Conservation (phyloP, 345 rosid genomes). For the Orychophragmus violaceus region DNA sequence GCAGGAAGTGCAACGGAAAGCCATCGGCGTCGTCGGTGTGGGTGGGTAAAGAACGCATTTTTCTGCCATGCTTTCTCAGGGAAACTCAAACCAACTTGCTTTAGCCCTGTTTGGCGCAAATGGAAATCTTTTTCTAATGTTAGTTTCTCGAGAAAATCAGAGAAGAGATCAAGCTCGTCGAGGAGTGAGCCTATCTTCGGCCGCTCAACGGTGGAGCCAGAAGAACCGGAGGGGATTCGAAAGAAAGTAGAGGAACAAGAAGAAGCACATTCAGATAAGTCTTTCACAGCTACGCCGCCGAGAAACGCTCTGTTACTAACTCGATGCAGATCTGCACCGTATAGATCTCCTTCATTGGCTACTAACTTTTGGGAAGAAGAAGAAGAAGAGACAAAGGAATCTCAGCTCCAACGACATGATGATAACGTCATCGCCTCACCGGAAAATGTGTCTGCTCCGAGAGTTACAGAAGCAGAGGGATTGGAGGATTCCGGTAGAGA, state of each 20-base stretch:
- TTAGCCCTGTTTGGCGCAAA: slow-evolving; percentile 43
- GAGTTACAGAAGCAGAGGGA: slow-evolving; percentile 30
- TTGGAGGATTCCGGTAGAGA: slow-evolving; percentile 25
- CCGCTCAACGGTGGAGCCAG: slow-evolving; percentile 26
- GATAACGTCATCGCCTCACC: slow-evolving; percentile 25
- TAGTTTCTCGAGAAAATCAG: slow-evolving; percentile 30
- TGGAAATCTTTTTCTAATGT: slow-evolving; percentile 39
- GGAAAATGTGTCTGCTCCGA: slow-evolving; percentile 23
- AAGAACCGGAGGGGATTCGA: slow-evolving; percentile 1
- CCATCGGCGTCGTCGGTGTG: slow-evolving; percentile 30
- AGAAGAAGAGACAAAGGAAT: slow-evolving; percentile 15
- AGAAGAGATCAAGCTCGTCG: slow-evolving; percentile 28
- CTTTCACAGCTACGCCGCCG: slow-evolving; percentile 47
- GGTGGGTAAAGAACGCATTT: slow-evolving; percentile 39
- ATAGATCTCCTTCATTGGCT: slow-evolving; percentile 67
- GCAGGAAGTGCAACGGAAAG: slow-evolving; percentile 12
- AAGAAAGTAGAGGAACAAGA: slow-evolving; percentile 10
- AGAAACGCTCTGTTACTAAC: slow-evolving; percentile 67
- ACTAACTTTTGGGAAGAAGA: slow-evolving; percentile 42
- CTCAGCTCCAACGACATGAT: slow-evolving; percentile 1
- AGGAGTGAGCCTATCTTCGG: slow-evolving; percentile 30
- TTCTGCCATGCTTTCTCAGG: slow-evolving; percentile 29
- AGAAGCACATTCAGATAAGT: slow-evolving; percentile 25
- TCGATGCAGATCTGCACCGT: slow-evolving; percentile 86
- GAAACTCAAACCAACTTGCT: slow-evolving; percentile 30